Evolutionary conservation across 2,329 filamentous ascomycete species (phyloP).

Genomic region (Colletotrichum navitas): DNA sequence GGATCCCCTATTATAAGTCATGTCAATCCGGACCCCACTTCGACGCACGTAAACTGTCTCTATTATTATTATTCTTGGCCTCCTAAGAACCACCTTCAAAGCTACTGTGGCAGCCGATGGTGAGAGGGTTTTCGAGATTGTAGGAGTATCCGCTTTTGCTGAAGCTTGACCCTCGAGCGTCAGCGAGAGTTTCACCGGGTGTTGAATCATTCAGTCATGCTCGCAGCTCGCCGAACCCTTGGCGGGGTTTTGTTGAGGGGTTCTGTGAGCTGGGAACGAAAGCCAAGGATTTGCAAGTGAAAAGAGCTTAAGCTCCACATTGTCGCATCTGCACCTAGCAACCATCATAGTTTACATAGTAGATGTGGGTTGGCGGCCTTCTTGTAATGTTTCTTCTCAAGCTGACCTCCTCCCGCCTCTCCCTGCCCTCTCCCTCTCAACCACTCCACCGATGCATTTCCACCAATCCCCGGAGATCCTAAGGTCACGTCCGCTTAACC

Average conservation of each 20-base stretch:
- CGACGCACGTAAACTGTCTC: background rate
- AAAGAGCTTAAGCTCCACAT: conserved; percentile 1
- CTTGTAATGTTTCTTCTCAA: conserved; percentile 35
- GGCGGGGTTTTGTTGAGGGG: conserved; percentile 10
- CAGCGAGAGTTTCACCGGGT: conserved; percentile 1
- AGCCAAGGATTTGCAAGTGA: background rate
- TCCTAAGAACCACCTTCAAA: background rate
- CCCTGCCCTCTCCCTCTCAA: conserved; percentile 9
- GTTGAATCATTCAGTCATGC: background rate
- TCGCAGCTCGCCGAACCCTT: background rate
- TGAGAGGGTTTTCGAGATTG: conserved; percentile 9
- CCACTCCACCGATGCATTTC: conserved; percentile 31
- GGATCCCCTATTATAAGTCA: background rate
- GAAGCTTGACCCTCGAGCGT: conserved; percentile 5
- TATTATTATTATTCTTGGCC: background rate
- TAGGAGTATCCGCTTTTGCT: background rate
- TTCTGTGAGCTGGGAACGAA: background rate
- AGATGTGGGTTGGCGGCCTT: conserved; percentile 8
- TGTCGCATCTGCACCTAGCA: conserved; percentile 6
- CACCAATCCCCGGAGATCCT: conserved; percentile 29
- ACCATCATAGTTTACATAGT: background rate
- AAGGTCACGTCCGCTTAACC: conserved; percentile 29
- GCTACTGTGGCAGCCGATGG: background rate
- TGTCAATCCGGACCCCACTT: background rate
- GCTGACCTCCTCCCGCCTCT: conserved; percentile 29